Evolutionary conservation across 306 rosid species (phyloP).

Genomic region (Prunus campanulata): DNA sequence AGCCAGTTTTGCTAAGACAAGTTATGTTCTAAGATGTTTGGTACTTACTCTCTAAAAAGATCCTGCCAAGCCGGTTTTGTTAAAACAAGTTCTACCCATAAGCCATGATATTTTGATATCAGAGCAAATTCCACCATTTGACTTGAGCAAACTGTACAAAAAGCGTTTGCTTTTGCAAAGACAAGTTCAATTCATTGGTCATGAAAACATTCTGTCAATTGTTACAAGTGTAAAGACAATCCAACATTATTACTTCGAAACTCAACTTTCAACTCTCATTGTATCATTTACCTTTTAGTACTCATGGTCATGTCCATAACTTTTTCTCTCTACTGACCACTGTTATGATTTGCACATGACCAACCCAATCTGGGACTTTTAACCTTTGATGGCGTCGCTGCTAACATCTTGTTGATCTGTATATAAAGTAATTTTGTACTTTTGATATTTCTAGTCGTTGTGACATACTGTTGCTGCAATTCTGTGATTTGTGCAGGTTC

Average conservation of each 20-base stretch:
- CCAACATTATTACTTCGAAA: not conserved
- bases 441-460: not conserved
- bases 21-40: not conserved
- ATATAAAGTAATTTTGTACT: not conserved
- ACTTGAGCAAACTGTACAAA: not conserved
- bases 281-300: not conserved
- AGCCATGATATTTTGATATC: not conserved
- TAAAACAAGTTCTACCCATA: not conserved
- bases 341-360: not conserved
- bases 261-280: not conserved
- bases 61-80: not conserved
- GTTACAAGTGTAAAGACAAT: not conserved
- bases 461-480: not conserved
- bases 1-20: not conserved
- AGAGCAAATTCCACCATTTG: not conserved
- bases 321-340: not conserved
- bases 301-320: not conserved
- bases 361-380: not conserved
- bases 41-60: not conserved
- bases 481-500: constrained; percentile 10
- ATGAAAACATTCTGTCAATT: not conserved
- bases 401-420: not conserved
- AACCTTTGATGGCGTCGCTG: not conserved
- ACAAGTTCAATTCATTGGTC: not conserved
- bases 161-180: not conserved